phyloP scores from a whole-genome alignment of 2,329 filamentous ascomycete species.

The Ascochyta lentis region DNA sequence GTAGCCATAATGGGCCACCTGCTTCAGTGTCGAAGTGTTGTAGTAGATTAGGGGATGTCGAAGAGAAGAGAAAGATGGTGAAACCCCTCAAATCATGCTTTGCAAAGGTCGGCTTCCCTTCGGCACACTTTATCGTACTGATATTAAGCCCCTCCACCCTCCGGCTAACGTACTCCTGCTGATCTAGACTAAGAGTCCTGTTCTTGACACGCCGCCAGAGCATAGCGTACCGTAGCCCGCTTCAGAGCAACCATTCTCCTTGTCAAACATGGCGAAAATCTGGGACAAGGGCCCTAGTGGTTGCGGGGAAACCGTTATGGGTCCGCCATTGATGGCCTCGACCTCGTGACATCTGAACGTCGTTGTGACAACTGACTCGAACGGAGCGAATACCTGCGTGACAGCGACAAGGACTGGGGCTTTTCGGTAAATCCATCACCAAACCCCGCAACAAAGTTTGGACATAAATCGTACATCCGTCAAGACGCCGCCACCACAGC shows the following conservation, averaged over 20 bases:
- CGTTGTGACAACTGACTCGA: slow-evolving; percentile 29
- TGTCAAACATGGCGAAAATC: slow-evolving; percentile 22
- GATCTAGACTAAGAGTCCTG: slow-evolving; percentile 12
- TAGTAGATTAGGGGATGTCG: too few relatives aligned
- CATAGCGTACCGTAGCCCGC: slow-evolving; percentile 4
- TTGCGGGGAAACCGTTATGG: slow-evolving; percentile 34
- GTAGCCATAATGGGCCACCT: slow-evolving; percentile 21
- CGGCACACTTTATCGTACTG: slow-evolving; percentile 4
- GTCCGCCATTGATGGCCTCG: slow-evolving; percentile 13
- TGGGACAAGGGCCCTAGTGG: slow-evolving; percentile 27
- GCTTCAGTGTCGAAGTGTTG: neutral
- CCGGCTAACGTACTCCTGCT: slow-evolving; percentile 12
- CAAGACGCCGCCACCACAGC: slow-evolving; percentile 18
- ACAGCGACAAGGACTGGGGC: slow-evolving; percentile 8
- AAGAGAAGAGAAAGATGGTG: neutral
- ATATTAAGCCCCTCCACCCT: slow-evolving; percentile 5
- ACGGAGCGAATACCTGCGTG: slow-evolving; percentile 5
- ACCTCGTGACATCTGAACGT: slow-evolving; percentile 1
- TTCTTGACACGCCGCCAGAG: neutral
- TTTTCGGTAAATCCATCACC: slow-evolving; percentile 21
- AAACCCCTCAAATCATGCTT: neutral
- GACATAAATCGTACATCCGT: neutral
- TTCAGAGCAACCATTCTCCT: slow-evolving; percentile 13
- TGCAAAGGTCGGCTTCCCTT: neutral
- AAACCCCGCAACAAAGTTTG: slow-evolving; percentile 22